These are phyloP conservation scores for Pterothamnion heteromorphum DNA, from an alignment of 31 red algal genomes.

Conservation along the genomic window DNA sequence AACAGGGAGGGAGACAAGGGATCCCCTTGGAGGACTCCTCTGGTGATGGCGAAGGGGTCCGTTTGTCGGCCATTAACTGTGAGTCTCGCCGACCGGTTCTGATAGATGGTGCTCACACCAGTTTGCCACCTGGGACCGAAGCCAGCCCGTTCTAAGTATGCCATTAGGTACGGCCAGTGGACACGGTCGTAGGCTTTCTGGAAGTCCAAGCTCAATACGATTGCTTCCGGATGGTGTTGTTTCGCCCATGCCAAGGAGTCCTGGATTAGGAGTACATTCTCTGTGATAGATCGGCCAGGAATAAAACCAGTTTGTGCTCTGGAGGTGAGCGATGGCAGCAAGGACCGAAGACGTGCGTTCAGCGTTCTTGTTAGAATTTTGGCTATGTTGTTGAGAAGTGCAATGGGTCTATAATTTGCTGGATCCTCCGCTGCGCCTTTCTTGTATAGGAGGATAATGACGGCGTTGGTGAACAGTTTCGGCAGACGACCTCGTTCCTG, in stretches of 20 bases:
- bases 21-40: background rate
- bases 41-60: background rate
- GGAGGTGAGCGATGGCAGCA: background rate
- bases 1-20: background rate
- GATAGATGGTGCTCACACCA: background rate
- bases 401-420: background rate
- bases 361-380: background rate
- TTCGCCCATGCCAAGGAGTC: background rate
- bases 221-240: background rate
- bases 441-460: background rate
- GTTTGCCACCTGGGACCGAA: background rate
- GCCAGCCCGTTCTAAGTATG: background rate
- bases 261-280: background rate
- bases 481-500: background rate
- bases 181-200: background rate
- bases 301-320: background rate
- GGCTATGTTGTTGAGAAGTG: background rate
- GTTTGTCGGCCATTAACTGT: background rate
- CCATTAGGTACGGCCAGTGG: background rate
- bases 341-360: background rate
- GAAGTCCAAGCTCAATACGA: background rate
- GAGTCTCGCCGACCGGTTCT: background rate
- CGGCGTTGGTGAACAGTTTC: background rate
- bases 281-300: background rate
- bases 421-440: background rate